These are phyloP conservation scores for Stentor roeselii DNA, from an alignment of 73 alveolate species.

Conservation along the genomic window DNA sequence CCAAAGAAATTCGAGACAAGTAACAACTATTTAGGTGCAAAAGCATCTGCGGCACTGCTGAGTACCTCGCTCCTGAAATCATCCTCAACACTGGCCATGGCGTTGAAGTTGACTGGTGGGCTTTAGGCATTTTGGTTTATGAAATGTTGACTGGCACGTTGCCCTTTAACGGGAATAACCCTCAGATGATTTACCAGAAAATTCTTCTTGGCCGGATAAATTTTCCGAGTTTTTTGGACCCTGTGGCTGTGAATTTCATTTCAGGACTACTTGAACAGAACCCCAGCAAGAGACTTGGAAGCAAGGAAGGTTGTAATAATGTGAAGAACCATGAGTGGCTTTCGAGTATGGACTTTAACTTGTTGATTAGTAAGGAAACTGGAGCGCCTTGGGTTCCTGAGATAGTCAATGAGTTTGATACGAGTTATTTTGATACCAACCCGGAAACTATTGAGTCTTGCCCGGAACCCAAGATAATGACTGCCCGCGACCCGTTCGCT, in stretches of 20 bases:
- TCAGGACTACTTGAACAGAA: slow-evolving; percentile 44
- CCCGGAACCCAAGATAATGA: not conserved
- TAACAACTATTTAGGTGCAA: slow-evolving; percentile 49
- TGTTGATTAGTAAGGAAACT: slow-evolving; percentile 49
- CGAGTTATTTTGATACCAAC: slow-evolving; percentile 71
- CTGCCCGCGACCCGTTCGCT: slow-evolving; percentile 4
- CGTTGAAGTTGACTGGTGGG: slow-evolving; percentile 89
- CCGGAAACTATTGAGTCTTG: slow-evolving; percentile 68
- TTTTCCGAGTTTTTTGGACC: slow-evolving; percentile 72
- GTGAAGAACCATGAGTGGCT: slow-evolving; percentile 78
- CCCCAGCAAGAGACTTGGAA: slow-evolving; percentile 38
- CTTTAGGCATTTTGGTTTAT: slow-evolving; percentile 79
- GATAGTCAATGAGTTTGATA: slow-evolving; percentile 63
- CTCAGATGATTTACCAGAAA: slow-evolving; percentile 73
- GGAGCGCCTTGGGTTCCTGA: slow-evolving; percentile 91
- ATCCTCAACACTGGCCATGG: slow-evolving; percentile 74
- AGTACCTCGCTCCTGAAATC: slow-evolving; percentile 85
- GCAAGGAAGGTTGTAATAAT: slow-evolving; percentile 55
- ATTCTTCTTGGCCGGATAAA: slow-evolving; percentile 73
- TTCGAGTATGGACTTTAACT: slow-evolving; percentile 74
- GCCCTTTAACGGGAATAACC: slow-evolving; percentile 80
- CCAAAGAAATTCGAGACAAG: slow-evolving; percentile 50
- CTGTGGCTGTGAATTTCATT: slow-evolving; percentile 60
- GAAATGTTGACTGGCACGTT: slow-evolving; percentile 87
- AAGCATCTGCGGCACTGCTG: slow-evolving; percentile 90